Evolutionary conservation across 2,329 filamentous ascomycete genomes (phyloP), one percentile per base, ranked within the genome.

Genomic region (Fusarium sp.): DNA sequence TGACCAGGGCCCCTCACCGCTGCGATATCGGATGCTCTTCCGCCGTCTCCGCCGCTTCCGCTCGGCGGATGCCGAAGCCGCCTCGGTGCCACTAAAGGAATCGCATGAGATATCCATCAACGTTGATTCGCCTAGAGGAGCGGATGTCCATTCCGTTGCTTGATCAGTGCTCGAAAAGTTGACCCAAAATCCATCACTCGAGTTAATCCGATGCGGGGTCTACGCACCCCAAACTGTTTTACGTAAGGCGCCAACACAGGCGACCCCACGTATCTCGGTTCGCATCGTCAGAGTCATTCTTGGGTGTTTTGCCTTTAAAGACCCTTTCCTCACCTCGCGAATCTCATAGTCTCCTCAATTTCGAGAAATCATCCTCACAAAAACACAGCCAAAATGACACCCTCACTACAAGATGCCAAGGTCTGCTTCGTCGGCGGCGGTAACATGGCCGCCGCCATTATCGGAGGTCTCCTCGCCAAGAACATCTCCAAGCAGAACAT

Each of bases 401-500:
- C 77, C 27, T 70, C 70, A 25, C 79, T 84, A 60, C 59, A 80
- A 65, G 73, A 78, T 35, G 80, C 81, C 66, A 82, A 82, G 66
- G 76, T 84, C 68, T 78, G 77, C 76, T 84, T 84, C 70, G 80
- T 84, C 57, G 85, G 85, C 68, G 86, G 86, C 70, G 86, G 86
- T 75, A 88, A 88, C 81, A 88, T 88, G 86, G 86, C 85, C 67
- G 82, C 82, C 63, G 86, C 86, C 82, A 88, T 88, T 74, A 87
- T 88, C 71, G 84, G 85, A 22, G 86, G 86, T 60, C 84, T 88
- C 25, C 77, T 85, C 31, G 80, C 80, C 68, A 85, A 85, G 74
- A 82, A 82, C 78, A 84, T 85, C 75, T 67, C 82, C 74, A 83
- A 84, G 77, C 76, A 81, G 63, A 84, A 86, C 80, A 84, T 88